A percentile compares a stretch with the other conserved stretches of the same genome.
Conservation (phyloP, 2,329 filamentous ascomycete genomes). For the Alternaria angustiovoidea region DNA sequence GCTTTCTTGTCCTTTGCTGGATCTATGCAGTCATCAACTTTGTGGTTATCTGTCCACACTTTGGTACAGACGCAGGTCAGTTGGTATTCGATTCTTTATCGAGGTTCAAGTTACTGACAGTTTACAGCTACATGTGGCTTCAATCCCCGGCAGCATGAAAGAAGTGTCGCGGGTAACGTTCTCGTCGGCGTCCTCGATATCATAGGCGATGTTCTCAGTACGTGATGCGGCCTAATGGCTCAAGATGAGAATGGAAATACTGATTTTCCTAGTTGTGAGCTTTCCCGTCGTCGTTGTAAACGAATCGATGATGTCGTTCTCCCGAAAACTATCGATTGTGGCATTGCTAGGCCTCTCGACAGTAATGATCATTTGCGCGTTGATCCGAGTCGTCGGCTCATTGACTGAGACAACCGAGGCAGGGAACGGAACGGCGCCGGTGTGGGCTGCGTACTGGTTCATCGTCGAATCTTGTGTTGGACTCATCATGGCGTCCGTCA, state of each 20-base stretch:
- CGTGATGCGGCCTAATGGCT: neutral
- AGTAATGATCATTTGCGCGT: slow-evolving; percentile 11
- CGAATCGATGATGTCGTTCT: slow-evolving; percentile 11
- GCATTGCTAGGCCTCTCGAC: slow-evolving; percentile 7
- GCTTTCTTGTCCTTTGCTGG: neutral
- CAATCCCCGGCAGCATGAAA: neutral
- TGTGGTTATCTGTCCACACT: slow-evolving; percentile 7
- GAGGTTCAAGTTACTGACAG: neutral
- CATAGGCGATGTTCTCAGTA: slow-evolving; percentile 9
- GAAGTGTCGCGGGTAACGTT: slow-evolving; percentile 3
- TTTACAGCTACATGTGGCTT: slow-evolving; percentile 5
- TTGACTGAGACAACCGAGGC: slow-evolving; percentile 5
- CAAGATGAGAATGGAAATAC: neutral
- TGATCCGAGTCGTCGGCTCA: slow-evolving; percentile 9
- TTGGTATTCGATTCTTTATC: neutral
- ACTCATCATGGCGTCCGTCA: slow-evolving; percentile 9
- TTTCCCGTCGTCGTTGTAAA: slow-evolving; percentile 7
- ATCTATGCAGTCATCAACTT: slow-evolving; percentile 3
- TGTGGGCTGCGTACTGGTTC: slow-evolving; percentile 13
- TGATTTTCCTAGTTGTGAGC: neutral
- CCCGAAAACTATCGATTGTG: slow-evolving; percentile 9
- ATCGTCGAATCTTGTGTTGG: slow-evolving; percentile 10
- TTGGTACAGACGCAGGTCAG: slow-evolving; percentile 7
- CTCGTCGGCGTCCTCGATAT: slow-evolving; percentile 5
- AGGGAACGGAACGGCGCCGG: slow-evolving; percentile 6